Conservation (phyloP, 2,329 filamentous ascomycete genomes). For the Gaeumannomyces tritici region DNA sequence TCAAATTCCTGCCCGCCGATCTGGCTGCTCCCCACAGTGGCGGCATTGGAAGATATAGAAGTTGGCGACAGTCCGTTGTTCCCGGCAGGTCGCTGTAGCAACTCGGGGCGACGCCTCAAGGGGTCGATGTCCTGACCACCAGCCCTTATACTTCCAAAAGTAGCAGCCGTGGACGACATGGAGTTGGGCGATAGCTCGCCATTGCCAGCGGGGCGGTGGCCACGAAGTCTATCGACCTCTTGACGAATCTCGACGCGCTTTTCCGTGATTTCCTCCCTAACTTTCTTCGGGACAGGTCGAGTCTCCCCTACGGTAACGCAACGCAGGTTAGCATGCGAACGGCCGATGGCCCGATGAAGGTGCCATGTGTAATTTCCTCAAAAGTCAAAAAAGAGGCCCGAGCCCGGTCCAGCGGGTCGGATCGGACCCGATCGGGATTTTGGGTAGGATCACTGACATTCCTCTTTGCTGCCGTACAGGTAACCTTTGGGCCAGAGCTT, state of each 20-base stretch:
- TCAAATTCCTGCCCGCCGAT: neutral
- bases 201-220: neutral
- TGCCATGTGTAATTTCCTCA: neutral
- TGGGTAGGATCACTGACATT: conserved; percentile 17
- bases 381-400: neutral
- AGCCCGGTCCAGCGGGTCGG: neutral
- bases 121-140: neutral
- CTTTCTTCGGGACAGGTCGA: neutral
- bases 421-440: neutral
- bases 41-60: neutral
- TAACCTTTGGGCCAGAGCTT: conserved; percentile 28
- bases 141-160: neutral
- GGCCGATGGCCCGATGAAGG: neutral
- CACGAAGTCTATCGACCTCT: neutral
- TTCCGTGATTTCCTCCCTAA: conserved; percentile 7
- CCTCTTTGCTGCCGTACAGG: conserved; percentile 26
- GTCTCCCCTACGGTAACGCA: neutral
- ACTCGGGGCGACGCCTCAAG: neutral
- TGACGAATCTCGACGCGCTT: conserved; percentile 8
- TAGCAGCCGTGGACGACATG: neutral
- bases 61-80: neutral
- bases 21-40: neutral
- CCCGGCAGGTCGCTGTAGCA: neutral
- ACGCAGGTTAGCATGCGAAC: neutral
- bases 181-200: neutral